Evolutionary conservation across 345 rosid genomes (phyloP).

Genomic region (Gossypium arboreum): DNA sequence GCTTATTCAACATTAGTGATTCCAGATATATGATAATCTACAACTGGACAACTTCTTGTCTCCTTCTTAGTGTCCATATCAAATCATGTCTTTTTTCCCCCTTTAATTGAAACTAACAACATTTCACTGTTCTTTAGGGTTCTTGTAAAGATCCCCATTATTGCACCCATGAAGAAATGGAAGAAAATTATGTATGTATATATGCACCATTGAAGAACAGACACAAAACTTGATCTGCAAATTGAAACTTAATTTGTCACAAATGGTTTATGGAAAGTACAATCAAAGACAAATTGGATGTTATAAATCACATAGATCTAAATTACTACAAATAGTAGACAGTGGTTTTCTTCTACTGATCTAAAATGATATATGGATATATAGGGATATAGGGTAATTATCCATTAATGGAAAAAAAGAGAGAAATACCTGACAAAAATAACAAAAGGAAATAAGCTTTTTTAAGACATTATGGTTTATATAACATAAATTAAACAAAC

Average conservation of each 20-base stretch:
- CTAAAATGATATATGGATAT: background rate
- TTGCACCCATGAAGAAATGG: conserved; percentile 14
- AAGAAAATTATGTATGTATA: background rate
- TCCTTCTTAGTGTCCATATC: background rate
- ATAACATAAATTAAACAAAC: background rate
- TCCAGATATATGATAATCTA: background rate
- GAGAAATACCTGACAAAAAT: background rate
- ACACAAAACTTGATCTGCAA: conserved; percentile 27
- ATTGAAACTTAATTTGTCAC: conserved; percentile 23
- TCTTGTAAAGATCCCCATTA: conserved; percentile 19
- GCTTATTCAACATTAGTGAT: background rate
- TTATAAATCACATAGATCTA: conserved; percentile 12
- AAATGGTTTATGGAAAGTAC: conserved; percentile 20
- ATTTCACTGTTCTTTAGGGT: conserved; percentile 27
- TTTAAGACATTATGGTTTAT: conserved; percentile 1
- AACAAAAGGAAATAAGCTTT: background rate
- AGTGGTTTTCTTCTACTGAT: background rate
- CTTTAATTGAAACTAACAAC: conserved; percentile 2
- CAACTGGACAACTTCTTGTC: background rate
- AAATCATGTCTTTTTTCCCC: background rate
- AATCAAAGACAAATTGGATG: conserved; percentile 18
- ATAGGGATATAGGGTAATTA: background rate
- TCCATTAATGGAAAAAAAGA: background rate
- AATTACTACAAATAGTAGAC: conserved; percentile 1
- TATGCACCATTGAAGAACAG: conserved; percentile 7